These are phyloP conservation scores for Stagonosporopsis rhizophila DNA, from an alignment of 2,329 filamentous ascomycete species.

Conservation along the genomic window DNA sequence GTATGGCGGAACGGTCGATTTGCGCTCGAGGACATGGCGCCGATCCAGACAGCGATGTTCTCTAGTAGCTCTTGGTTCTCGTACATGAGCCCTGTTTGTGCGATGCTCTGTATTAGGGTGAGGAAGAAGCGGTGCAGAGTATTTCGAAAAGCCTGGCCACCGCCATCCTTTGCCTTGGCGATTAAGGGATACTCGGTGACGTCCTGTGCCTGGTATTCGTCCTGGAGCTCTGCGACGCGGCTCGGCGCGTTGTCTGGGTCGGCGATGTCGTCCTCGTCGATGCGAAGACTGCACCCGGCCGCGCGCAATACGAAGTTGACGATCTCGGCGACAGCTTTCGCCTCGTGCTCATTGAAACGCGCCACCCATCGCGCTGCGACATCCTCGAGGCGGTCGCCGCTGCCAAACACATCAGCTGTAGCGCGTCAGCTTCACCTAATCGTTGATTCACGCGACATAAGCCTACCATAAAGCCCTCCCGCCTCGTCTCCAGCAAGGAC, in stretches of 20 bases:
- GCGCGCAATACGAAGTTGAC: conserved; percentile 70
- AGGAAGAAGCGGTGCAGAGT: conserved; percentile 80
- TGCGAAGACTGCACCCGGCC: conserved; percentile 79
- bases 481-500: conserved; percentile 58
- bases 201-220: conserved; percentile 82
- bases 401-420: conserved; percentile 66
- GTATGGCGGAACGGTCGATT: conserved; percentile 94
- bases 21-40: conserved; percentile 85
- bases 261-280: conserved; percentile 82
- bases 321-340: conserved; percentile 63
- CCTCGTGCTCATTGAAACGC: conserved; percentile 63
- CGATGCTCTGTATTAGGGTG: conserved; percentile 76
- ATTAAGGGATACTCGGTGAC: conserved; percentile 92
- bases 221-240: conserved; percentile 83
- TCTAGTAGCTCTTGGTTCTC: conserved; percentile 79
- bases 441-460: background rate
- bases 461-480: conserved; percentile 64
- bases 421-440: conserved; percentile 9
- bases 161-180: conserved; percentile 78
- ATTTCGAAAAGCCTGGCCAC: conserved; percentile 77
- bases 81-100: conserved; percentile 83
- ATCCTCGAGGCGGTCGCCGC: conserved; percentile 61
- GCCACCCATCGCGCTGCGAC: conserved; percentile 65
- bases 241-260: conserved; percentile 87
- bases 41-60: conserved; percentile 88